Conservation (phyloP, 495 filamentous ascomycete genomes). For the Hypoxylon rickii region DNA sequence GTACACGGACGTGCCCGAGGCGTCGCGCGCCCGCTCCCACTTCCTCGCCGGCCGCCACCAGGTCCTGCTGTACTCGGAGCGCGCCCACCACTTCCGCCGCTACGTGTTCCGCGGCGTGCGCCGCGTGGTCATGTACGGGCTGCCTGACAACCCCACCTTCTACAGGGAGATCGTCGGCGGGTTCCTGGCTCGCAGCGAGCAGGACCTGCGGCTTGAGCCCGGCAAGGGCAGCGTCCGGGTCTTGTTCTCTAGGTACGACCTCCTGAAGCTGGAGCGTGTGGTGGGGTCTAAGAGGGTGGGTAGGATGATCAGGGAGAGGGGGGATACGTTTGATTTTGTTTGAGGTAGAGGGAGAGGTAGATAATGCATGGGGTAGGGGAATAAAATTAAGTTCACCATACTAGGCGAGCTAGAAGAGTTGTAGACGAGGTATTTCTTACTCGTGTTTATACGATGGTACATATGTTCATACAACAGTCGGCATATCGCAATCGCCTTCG, state of each 20-base stretch:
- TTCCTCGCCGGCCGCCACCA: conserved; percentile 82
- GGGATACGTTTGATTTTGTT: conserved; percentile 90
- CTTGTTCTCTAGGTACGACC: conserved; percentile 88
- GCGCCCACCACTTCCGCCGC: conserved; percentile 91
- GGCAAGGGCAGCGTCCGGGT: conserved; percentile 64
- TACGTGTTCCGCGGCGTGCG: conserved; percentile 79
- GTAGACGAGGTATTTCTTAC: no score
- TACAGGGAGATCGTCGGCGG: conserved; percentile 86
- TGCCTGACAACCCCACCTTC: conserved; percentile 87
- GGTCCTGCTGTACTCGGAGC: conserved; percentile 86
- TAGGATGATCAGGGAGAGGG: conserved; percentile 72
- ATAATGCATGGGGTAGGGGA: neutral
- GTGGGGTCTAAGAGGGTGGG: conserved; percentile 79
- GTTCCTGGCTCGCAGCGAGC: conserved; percentile 62
- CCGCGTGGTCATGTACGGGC: conserved; percentile 78
- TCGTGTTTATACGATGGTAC: no score
- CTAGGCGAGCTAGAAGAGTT: no score
- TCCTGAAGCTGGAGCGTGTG: conserved; percentile 83
- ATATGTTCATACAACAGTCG: no score
- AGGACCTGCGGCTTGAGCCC: conserved; percentile 53
- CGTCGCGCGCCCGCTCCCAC: conserved; percentile 81
- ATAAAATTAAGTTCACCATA: neutral
- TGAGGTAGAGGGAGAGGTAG: conserved; percentile 23
- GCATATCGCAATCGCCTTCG: no score
- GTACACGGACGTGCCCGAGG: conserved; percentile 75